Base-by-base conservation (phyloP, 2,329 filamentous ascomycete species). In the Alternaria tenuissima region DNA sequence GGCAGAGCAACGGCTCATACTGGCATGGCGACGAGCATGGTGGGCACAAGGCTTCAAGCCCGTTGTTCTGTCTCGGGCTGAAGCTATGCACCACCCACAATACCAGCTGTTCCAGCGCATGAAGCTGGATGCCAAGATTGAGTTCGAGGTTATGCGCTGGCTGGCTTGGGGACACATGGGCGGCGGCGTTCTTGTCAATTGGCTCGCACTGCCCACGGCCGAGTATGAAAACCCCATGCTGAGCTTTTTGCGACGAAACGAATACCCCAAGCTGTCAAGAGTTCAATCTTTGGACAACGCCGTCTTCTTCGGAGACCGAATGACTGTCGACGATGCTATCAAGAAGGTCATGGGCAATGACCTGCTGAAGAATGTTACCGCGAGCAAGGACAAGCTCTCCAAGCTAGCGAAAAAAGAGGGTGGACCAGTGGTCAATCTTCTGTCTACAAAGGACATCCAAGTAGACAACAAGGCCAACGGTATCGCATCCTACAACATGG, bases 11-110 rank as follows among this genome's bases (percentile, higher is more conserved):
- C 86, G 89, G 59, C 81, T 98, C 60, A 84, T 98, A 49, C 82
- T 96, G 58, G 90, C 91, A 54, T 98, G 95, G 95, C 87, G 94
- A 61, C 87, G 93, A 46, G 94, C 94, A 3, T 98, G 94, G 93
- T 98, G 93, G 92, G 93, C 94, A 0, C 89, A 96, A 71, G 95
- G 94, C 11, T 97, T 98, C 80, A 88, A 85, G 63, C 94, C 95
- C 0, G 84, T 95, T 7, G 91, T 98, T 41, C 80, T 98, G 57
- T 89, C 91, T 52, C 86, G 88, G 16, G 88, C 86, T 1, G 94
- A 98, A 75, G 93, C 94, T 18, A 91, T 89, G 83, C 89, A 88
- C 72, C 95, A 97, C 73, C 91, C 91, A 1, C 80, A 91, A 20
- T 97, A 94, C 75, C 84, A 88, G 66, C 83, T 89, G 54, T 81